Base-by-base conservation (phyloP, 306 rosid species). In the Crotalaria pallida region DNA sequence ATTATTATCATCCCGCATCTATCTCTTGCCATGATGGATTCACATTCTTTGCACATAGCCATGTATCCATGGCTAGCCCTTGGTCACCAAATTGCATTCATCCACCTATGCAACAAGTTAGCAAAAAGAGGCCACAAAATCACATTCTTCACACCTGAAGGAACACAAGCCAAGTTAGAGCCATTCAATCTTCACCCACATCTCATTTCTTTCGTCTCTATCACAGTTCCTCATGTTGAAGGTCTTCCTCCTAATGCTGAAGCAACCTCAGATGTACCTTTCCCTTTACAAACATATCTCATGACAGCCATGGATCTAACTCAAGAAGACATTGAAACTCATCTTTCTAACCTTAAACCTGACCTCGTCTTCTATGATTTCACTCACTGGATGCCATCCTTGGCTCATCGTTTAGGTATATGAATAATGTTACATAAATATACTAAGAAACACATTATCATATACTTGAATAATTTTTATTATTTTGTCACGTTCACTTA, bases 231-330 rank as follows among this genome's bases (percentile, higher is more conserved):
- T 7, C 74, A 64, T 2, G 80, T 78, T 10, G 68, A 77, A 8
- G 75, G 72, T 10, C 86, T 82, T 29, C 83, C 86, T 0, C 67
- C 48, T 1, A 23, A 66, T 23, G 71, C 83, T 12, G 58, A 82
- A 33, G 69, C 86, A 15, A 77, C 86, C 4, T 15, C 75, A 6
- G 83, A 82, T 51, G 83, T 78, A 0, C 61, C 80, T 6, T 49
- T 50, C 67, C 74, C 74, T 57, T 50, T 78, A 43, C 53, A 52
- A 0, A 51, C 82, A 0, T 52, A 4, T 43, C 38, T 82, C 49
- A 58, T 58, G 80, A 77, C 80, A 10, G 85, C 85, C 23, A 68
- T 82, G 80, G 82, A 77, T 15, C 55, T 50, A 0, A 77, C 85
- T 3, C 17, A 38, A 58, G 15, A 2, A 0, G 49, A 62, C 6